phyloP scores from a whole-genome alignment of 768 basidiomycete genomes.

The Polyporus arcularius region DNA sequence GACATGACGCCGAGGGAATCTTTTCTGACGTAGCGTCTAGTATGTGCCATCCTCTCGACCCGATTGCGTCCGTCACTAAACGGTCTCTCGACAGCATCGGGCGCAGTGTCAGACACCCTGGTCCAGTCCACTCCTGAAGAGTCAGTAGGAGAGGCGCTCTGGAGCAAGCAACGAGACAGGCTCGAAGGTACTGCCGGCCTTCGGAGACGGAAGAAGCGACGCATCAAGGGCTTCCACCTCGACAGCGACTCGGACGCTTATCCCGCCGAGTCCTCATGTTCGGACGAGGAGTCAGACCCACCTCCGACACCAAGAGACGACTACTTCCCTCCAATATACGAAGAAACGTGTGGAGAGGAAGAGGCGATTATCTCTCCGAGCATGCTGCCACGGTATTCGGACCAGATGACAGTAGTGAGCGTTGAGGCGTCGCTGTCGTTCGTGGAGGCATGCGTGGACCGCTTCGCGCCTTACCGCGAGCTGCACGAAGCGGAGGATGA shows the following conservation, averaged over 20 bases:
- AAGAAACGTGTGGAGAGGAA: conserved; percentile 5
- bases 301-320: conserved; percentile 13
- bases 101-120: conserved; percentile 17
- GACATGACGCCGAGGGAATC: background rate
- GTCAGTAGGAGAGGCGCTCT: background rate
- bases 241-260: conserved; percentile 43
- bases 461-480: conserved; percentile 59
- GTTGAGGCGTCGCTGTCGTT: conserved; percentile 24
- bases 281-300: conserved; percentile 19
- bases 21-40: conserved; percentile 15
- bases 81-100: background rate
- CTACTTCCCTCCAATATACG: conserved; percentile 10
- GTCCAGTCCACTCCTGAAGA: conserved; percentile 15
- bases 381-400: conserved; percentile 18
- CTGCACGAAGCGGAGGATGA: conserved; percentile 48
- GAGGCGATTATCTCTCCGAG: background rate
- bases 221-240: conserved; percentile 41
- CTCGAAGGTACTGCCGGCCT: conserved; percentile 13
- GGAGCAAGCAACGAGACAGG: background rate
- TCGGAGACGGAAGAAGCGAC: conserved; percentile 28
- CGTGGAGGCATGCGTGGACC: conserved; percentile 36
- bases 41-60: background rate
- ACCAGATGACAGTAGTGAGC: conserved; percentile 24
- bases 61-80: background rate
- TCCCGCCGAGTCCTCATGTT: conserved; percentile 22